Evolutionary conservation across 1,284 basidiomycete species (phyloP).

Genomic region (Clitocybe nebularis): DNA sequence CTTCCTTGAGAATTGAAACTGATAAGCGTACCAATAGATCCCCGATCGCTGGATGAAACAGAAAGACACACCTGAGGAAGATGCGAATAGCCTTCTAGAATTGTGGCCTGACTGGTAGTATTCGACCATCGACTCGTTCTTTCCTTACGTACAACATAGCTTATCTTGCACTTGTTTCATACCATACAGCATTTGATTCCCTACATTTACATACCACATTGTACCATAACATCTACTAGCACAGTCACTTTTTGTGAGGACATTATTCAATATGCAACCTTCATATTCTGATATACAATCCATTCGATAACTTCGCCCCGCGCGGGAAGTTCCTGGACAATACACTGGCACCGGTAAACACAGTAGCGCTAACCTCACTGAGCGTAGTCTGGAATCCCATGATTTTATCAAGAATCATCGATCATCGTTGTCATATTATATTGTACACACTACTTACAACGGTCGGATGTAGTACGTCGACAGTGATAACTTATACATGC

Average conservation of each 20-base stretch:
- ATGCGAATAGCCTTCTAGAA: constrained; percentile 47
- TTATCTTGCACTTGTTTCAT: constrained; percentile 2
- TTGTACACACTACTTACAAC: constrained; percentile 18
- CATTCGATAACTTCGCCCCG: too few relatives aligned
- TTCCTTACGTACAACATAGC: background rate
- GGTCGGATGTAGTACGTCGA: too few relatives aligned
- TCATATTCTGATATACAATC: too few relatives aligned
- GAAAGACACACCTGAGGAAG: constrained; percentile 70
- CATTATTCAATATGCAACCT: too few relatives aligned
- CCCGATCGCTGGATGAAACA: constrained; percentile 89
- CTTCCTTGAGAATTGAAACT: constrained; percentile 4
- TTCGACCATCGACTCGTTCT: background rate
- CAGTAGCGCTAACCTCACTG: too few relatives aligned
- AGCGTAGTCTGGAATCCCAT: too few relatives aligned
- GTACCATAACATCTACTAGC: too few relatives aligned
- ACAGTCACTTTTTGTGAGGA: too few relatives aligned
- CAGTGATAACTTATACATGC: constrained; percentile 1
- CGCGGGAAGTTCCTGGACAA: too few relatives aligned
- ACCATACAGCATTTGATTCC: constrained; percentile 6
- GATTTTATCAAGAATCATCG: too few relatives aligned
- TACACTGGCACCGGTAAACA: too few relatives aligned
- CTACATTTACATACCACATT: constrained; percentile 3
- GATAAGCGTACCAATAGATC: constrained; percentile 39
- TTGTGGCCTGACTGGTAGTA: constrained; percentile 44
- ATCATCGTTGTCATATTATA: constrained; percentile 19